Conservation (phyloP, 768 basidiomycete species). For the Dentipellis fragilis region DNA sequence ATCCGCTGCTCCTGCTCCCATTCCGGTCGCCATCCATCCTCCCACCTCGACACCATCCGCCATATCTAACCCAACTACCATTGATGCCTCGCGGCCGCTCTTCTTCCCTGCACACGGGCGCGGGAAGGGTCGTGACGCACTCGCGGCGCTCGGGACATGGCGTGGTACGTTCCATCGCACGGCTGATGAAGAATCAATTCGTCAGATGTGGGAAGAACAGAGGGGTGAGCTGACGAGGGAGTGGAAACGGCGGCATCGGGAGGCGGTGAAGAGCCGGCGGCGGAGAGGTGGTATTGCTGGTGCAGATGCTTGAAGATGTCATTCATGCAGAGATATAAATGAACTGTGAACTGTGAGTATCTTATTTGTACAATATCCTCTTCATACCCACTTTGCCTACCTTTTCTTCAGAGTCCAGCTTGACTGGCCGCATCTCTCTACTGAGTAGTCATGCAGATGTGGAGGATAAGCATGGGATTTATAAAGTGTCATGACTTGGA, state of each 20-base stretch:
- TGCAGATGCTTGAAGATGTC: not conserved
- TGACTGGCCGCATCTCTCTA: too few species aligned
- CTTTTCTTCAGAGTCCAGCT: too few species aligned
- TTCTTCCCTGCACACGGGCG: constrained; percentile 8
- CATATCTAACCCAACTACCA: not conserved
- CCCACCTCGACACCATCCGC: not conserved
- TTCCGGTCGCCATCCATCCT: not conserved
- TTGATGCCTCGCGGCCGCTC: constrained; percentile 7
- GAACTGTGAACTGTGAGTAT: too few species aligned
- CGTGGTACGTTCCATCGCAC: constrained; percentile 21
- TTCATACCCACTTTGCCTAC: too few species aligned
- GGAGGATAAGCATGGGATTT: too few species aligned
- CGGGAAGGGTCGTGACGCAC: constrained; percentile 31
- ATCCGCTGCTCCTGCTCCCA: not conserved
- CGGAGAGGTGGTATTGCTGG: constrained; percentile 31
- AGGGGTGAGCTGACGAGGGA: constrained; percentile 59
- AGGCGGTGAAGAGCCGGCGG: constrained; percentile 58
- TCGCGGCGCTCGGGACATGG: constrained; percentile 20
- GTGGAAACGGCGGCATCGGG: constrained; percentile 71
- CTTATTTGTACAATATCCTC: too few species aligned
- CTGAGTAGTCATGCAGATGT: too few species aligned
- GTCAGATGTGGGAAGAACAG: constrained; percentile 58
- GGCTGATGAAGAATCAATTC: constrained; percentile 49
- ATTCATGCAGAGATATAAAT: constrained; percentile 10
- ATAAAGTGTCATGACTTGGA: too few species aligned